These are phyloP conservation scores for Leccinum arenicola DNA, from an alignment of 768 basidiomycete species.

Conservation along the genomic window DNA sequence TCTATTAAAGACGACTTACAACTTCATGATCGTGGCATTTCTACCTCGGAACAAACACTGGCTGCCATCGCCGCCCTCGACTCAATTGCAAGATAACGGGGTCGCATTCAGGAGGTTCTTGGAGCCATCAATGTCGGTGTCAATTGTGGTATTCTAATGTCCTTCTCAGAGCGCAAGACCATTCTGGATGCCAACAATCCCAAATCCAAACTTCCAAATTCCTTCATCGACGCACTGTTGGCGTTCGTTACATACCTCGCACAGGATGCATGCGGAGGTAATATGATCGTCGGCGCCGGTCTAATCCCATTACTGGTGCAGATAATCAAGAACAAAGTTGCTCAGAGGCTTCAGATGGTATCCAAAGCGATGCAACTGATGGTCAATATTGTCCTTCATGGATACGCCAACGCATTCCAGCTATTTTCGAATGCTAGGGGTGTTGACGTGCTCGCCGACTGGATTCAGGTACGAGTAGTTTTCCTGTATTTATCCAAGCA, in stretches of 20 bases:
- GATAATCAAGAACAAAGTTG: constrained; percentile 74
- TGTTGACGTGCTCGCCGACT: constrained; percentile 77
- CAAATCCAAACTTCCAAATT: constrained; percentile 63
- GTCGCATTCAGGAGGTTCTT: constrained; percentile 81
- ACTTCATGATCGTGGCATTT: constrained; percentile 62
- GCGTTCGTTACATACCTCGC: constrained; percentile 86
- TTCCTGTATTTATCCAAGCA: background rate
- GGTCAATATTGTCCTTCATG: constrained; percentile 83
- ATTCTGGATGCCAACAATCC: constrained; percentile 68
- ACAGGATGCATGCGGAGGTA: constrained; percentile 79
- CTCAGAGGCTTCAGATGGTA: constrained; percentile 68
- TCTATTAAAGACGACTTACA: constrained; percentile 41
- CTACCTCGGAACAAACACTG: constrained; percentile 64
- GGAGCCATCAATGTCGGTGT: constrained; percentile 92
- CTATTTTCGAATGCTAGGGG: constrained; percentile 84
- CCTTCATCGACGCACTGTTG: constrained; percentile 81
- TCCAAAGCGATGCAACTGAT: constrained; percentile 91
- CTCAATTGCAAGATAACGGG: constrained; percentile 81
- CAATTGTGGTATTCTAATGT: constrained; percentile 93
- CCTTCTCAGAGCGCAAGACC: constrained; percentile 67
- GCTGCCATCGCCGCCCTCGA: constrained; percentile 89
- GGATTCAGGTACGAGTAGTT: constrained; percentile 69
- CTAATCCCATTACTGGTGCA: constrained; percentile 87
- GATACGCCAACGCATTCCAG: constrained; percentile 82
- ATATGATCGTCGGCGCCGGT: constrained; percentile 94